Conservation (phyloP, 768 basidiomycete genomes). For the Mycena pura region DNA sequence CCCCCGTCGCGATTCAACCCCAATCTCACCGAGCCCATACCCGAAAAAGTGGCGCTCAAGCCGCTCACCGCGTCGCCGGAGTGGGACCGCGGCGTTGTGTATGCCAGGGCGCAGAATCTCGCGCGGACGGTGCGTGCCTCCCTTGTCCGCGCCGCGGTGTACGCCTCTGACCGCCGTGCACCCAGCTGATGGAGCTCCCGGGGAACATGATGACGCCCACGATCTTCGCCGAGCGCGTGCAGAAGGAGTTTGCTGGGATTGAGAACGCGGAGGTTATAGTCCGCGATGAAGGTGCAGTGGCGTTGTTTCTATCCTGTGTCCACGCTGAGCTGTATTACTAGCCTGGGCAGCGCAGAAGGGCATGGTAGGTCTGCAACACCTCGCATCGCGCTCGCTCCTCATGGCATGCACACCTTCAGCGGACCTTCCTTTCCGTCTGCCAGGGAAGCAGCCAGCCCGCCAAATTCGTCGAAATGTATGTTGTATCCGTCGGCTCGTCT, state of each 20-base stretch:
- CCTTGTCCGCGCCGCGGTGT: no score
- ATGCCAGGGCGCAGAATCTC: slow-evolving; percentile 80
- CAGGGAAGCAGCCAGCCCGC: slow-evolving; percentile 84
- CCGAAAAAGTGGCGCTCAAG: slow-evolving; percentile 55
- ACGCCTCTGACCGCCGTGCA: not conserved
- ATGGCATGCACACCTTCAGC: slow-evolving; percentile 43
- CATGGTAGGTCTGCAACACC: slow-evolving; percentile 74
- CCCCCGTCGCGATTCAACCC: slow-evolving; percentile 73
- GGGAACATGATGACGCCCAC: slow-evolving; percentile 89
- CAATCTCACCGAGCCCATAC: slow-evolving; percentile 55
- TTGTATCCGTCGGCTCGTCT: not conserved
- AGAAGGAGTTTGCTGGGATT: slow-evolving; percentile 68
- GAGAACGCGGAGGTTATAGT: slow-evolving; percentile 73
- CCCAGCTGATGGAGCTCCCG: slow-evolving; percentile 82
- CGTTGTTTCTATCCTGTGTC: slow-evolving; percentile 3
- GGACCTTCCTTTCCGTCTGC: slow-evolving; percentile 87
- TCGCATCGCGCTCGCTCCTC: no score
- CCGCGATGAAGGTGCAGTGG: slow-evolving; percentile 69
- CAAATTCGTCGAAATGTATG: slow-evolving; percentile 85
- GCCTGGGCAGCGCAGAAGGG: slow-evolving; percentile 85
- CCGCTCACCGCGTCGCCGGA: slow-evolving; percentile 57
- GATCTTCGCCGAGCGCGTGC: slow-evolving; percentile 76
- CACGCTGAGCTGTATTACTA: slow-evolving; percentile 37
- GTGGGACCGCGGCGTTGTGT: slow-evolving; percentile 78
- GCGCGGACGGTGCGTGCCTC: slow-evolving; percentile 65